phyloP scores from a whole-genome alignment of 345 rosid species.

The Euclidium syriacum region DNA sequence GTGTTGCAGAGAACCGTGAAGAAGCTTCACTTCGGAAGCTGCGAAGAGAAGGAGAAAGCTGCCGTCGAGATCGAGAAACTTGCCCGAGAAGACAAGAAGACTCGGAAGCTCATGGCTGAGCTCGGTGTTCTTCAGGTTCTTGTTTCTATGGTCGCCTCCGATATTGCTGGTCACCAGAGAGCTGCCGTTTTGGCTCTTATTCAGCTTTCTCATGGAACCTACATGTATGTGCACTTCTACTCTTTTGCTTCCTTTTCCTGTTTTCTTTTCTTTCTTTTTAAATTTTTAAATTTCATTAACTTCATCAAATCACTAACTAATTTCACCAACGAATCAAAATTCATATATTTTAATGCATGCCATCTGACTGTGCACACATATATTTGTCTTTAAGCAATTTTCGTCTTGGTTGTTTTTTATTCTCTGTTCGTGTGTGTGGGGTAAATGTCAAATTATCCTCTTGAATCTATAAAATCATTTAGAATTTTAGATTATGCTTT shows the following conservation, averaged over 20 bases:
- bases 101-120: slow-evolving; percentile 68
- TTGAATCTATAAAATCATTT: neutral
- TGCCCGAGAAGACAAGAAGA: slow-evolving; percentile 52
- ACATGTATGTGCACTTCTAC: slow-evolving; percentile 51
- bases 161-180: slow-evolving; percentile 37
- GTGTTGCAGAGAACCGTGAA: slow-evolving; percentile 74
- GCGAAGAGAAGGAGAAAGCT: slow-evolving; percentile 69
- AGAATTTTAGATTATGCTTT: neutral
- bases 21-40: slow-evolving; percentile 74
- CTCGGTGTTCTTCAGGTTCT: slow-evolving; percentile 77
- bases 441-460: neutral
- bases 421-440: neutral
- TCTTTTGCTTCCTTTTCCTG: neutral
- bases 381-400: neutral
- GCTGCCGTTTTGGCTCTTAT: slow-evolving; percentile 69
- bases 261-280: neutral
- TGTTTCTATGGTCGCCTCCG: slow-evolving; percentile 59
- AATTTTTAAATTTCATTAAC: neutral
- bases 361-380: neutral
- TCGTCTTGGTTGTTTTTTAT: neutral
- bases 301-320: neutral
- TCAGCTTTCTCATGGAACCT: slow-evolving; percentile 73
- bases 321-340: neutral
- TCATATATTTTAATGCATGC: slow-evolving; percentile 4
- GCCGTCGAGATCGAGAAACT: slow-evolving; percentile 58